phyloP scores from a whole-genome alignment of 306 rosid species.

The Oxytropis ochrocephala region DNA sequence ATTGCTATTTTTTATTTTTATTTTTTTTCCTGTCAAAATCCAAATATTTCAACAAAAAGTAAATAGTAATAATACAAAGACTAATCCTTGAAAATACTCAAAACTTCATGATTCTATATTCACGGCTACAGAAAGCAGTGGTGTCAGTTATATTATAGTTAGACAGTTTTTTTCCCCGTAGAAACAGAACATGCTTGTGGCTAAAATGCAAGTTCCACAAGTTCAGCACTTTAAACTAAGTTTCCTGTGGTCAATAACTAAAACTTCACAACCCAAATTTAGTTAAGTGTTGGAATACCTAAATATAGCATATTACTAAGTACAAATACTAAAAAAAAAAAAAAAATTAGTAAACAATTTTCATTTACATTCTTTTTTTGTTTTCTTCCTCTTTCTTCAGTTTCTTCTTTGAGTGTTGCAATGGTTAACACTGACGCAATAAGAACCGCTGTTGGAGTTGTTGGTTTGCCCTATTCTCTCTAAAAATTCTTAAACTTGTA shows the following conservation, averaged over 20 bases:
- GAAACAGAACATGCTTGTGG: slow-evolving; percentile 19
- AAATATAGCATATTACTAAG: neutral
- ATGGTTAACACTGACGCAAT: slow-evolving; percentile 16
- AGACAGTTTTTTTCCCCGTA: neutral
- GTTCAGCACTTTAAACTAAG: neutral
- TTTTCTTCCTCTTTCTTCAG: neutral
- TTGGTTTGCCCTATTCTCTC: slow-evolving; percentile 34
- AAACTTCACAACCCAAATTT: slow-evolving; percentile 10
- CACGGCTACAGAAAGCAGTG: neutral
- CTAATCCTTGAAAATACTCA: neutral
- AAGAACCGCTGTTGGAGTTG: slow-evolving; percentile 39
- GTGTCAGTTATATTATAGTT: neutral
- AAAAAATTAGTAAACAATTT: neutral
- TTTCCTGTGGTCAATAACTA: slow-evolving; percentile 1
- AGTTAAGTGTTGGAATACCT: neutral
- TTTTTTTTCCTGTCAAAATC: neutral
- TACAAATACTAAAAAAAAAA: neutral
- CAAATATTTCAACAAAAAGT: neutral
- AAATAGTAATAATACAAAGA: neutral
- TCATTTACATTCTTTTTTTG: neutral
- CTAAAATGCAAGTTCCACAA: slow-evolving; percentile 4
- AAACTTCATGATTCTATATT: neutral
- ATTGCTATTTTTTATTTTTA: neutral
- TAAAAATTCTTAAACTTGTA: neutral
- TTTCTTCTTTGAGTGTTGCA: neutral